Evolutionary conservation across 148 eudicot species (phyloP), one percentile per base, ranked within the genome.

Genomic region (Camellia granthamiana): DNA sequence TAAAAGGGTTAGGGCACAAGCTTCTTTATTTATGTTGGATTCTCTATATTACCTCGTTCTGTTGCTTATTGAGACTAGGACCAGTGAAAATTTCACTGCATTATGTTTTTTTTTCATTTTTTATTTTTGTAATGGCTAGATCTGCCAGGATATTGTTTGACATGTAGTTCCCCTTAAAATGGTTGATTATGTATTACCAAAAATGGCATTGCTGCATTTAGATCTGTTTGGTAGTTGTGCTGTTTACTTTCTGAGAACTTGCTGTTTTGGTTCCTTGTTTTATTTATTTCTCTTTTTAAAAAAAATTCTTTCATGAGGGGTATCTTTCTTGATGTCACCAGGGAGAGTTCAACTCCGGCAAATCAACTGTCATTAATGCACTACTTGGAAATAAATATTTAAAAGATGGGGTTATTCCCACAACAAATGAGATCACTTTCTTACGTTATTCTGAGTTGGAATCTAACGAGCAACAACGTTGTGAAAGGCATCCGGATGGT

Each of bases 341-440:
- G 99, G 99, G 99, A 79, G 99, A 95, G 80, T 95, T 95, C 72
- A 95, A 95, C 85, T 93, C 99, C 13, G 99, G 99, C 68, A 95
- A 95, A 81, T 93, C 99, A 30, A 92, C 92, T n/a, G 92, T 95
- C 83, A 91, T 95, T 63, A 95, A 95, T 88, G 97, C 99, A 67
- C 86, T 95, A 74, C 97, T 95, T 64, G 99, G 97, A 71, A 86
- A 92, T 65, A 92, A 85, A 76, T 95, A 92, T 78, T 69, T 95
- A 80, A 88, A 87, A 85, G 99, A 95, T 77, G 99, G 99, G 64
- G 99, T 95, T 82, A 84, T 95, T 86, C 99, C 99, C 77, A 95
- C 99, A 54, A 95, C 99, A 73, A 93, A 93, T 82, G 99, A 95
- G 84, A 93, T 95, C 78, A 95, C 97, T n/a, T 95, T 95, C 80